Evolutionary conservation across 2,329 filamentous ascomycete species (phyloP).

Genomic region (Juglanconis oblonga): DNA sequence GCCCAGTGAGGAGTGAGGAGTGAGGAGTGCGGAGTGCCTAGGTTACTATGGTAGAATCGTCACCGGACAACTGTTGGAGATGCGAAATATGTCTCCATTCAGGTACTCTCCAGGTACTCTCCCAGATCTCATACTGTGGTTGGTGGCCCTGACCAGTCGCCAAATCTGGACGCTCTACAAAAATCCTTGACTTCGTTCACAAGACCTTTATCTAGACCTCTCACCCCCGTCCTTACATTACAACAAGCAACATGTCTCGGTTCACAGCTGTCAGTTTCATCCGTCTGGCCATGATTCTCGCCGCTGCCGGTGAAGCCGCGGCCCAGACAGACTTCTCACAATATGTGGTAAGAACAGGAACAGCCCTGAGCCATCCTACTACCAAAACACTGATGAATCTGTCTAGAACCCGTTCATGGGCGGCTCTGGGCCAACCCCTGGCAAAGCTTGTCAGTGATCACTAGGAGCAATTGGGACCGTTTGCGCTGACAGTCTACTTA

Average conservation of each 20-base stretch:
- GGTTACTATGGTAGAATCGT: too few relatives aligned
- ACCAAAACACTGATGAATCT: slow-evolving; percentile 33
- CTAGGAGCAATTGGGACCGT: background rate
- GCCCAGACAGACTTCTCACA: slow-evolving; percentile 10
- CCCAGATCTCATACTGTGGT: too few relatives aligned
- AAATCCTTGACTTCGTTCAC: too few relatives aligned
- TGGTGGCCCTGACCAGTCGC: too few relatives aligned
- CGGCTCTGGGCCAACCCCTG: slow-evolving; percentile 41
- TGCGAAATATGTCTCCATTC: too few relatives aligned
- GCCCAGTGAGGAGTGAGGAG: background rate
- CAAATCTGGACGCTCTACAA: too few relatives aligned
- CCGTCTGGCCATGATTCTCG: background rate
- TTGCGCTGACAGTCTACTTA: background rate
- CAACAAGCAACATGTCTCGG: background rate
- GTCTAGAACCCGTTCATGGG: slow-evolving; percentile 44
- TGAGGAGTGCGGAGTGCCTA: too few relatives aligned
- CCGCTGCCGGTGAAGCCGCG: background rate
- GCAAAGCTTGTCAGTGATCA: slow-evolving; percentile 31
- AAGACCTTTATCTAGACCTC: too few relatives aligned
- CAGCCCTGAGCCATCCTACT: background rate
- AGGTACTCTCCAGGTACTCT: too few relatives aligned
- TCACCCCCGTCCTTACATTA: background rate
- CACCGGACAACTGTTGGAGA: too few relatives aligned
- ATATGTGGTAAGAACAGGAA: background rate
- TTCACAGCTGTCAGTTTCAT: background rate